Evolutionary conservation across 2,329 filamentous ascomycete species (phyloP).

Genomic region (Plectosphaerella cucumerina): DNA sequence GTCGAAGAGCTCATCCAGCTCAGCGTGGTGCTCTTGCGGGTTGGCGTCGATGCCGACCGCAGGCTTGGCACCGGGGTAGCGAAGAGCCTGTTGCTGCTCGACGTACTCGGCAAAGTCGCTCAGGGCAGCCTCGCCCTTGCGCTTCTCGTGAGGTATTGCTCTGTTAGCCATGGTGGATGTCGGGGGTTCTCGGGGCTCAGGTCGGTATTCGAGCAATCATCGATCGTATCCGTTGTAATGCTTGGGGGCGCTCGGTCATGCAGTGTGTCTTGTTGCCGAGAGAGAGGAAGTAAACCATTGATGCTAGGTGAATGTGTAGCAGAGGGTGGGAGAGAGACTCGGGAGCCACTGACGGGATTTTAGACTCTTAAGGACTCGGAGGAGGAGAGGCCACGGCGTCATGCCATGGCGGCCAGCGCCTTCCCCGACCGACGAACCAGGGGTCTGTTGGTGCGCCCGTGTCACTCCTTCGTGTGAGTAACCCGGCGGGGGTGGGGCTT

Average conservation of each 20-base stretch:
- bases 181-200: conserved; percentile 8
- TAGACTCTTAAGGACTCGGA: not conserved
- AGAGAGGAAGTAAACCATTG: not conserved
- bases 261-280: conserved; percentile 8
- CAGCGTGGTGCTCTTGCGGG: conserved; percentile 61
- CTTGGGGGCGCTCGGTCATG: not conserved
- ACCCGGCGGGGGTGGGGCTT: conserved; percentile 8
- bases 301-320: not conserved
- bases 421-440: not conserved
- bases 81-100: conserved; percentile 81
- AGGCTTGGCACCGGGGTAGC: conserved; percentile 46
- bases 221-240: conserved; percentile 4
- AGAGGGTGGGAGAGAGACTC: not conserved
- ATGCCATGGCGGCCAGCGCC: not conserved
- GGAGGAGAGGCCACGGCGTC: conserved; percentile 5
- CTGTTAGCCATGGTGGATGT: conserved; percentile 48
- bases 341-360: conserved; percentile 8
- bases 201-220: conserved; percentile 25
- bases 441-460: not conserved
- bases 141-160: conserved; percentile 70
- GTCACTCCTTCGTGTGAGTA: conserved; percentile 7
- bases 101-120: conserved; percentile 98
- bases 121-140: conserved; percentile 83
- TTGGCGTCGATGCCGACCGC: conserved; percentile 13
- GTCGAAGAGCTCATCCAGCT: conserved; percentile 89